These are phyloP conservation scores for Suhomyces yuchorum DNA, from an alignment of 1,139 yeast genomes.

Conservation along the genomic window DNA sequence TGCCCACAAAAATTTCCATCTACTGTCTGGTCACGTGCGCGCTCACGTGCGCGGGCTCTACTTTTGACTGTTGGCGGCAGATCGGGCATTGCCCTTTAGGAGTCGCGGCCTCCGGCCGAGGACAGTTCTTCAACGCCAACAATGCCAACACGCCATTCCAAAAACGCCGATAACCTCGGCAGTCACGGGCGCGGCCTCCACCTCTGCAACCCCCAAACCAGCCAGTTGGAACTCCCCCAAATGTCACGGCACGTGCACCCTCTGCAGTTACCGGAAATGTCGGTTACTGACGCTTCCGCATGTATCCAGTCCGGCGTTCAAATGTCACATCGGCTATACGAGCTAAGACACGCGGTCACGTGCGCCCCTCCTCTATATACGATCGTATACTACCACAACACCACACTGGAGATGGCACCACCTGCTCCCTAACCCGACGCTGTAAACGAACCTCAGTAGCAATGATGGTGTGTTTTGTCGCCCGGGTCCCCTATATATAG, in stretches of 20 bases:
- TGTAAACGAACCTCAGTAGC: neutral
- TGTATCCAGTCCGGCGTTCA: neutral
- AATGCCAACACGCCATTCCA: too few species aligned
- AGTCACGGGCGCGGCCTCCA: too few species aligned
- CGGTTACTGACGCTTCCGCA: neutral
- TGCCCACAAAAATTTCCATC: neutral
- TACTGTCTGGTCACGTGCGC: neutral
- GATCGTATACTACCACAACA: conserved; percentile 4
- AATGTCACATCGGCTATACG: neutral
- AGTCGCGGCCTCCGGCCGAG: too few species aligned
- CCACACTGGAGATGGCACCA: conserved; percentile 1
- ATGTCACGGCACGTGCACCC: neutral
- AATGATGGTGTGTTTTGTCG: neutral
- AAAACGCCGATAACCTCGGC: too few species aligned
- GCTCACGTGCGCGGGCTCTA: neutral
- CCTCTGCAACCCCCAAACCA: too few species aligned
- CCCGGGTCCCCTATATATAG: neutral
- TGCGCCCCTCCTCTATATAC: conserved; percentile 3
- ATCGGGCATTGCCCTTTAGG: too few species aligned
- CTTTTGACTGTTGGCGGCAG: too few species aligned
- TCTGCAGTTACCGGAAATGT: neutral
- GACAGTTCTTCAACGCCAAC: too few species aligned
- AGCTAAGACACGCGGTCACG: conserved; percentile 2
- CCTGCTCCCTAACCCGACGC: neutral
- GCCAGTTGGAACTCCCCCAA: too few species aligned